Percentiles rank a stretch among this genome's conserved stretches.
These are phyloP conservation scores for Extremus antarcticus DNA, from an alignment of 495 filamentous ascomycete genomes.

Conservation along the genomic window DNA sequence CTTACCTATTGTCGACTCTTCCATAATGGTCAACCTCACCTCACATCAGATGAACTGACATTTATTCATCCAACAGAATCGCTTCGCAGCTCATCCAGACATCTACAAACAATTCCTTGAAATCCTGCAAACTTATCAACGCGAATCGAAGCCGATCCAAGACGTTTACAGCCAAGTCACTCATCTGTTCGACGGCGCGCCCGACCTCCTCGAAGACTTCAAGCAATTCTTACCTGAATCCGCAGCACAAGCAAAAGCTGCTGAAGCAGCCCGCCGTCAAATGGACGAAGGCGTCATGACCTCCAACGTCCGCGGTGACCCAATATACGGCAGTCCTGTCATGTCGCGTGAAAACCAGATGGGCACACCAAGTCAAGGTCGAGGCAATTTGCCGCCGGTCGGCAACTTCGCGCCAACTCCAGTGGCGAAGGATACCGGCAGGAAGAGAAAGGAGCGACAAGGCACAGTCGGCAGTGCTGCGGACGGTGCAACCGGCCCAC, in stretches of 20 bases:
- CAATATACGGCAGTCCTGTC: slow-evolving; percentile 29
- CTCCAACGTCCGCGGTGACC: slow-evolving; percentile 47
- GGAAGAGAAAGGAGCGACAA: slow-evolving; percentile 1
- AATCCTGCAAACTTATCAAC: slow-evolving; percentile 96
- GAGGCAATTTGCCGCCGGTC: slow-evolving; percentile 60
- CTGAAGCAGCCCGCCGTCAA: slow-evolving; percentile 50
- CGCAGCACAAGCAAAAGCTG: slow-evolving; percentile 75
- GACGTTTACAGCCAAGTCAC: slow-evolving; percentile 98
- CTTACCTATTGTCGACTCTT: background rate
- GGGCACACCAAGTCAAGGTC: slow-evolving; percentile 29
- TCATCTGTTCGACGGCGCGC: slow-evolving; percentile 79
- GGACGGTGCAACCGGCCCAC: slow-evolving; percentile 18
- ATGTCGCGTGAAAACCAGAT: slow-evolving; percentile 31
- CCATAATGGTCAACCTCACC: background rate
- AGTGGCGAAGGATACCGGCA: slow-evolving; percentile 62
- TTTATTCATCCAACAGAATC: slow-evolving; percentile 48
- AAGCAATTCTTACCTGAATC: slow-evolving; percentile 98
- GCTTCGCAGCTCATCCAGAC: slow-evolving; percentile 86
- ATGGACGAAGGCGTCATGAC: slow-evolving; percentile 57
- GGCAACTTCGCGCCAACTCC: slow-evolving; percentile 84
- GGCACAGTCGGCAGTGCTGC: slow-evolving; percentile 19
- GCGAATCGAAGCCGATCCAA: slow-evolving; percentile 95
- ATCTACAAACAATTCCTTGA: slow-evolving; percentile 99
- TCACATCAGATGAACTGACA: slow-evolving; percentile 6
- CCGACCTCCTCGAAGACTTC: slow-evolving; percentile 96